A percentile compares a stretch with the other conserved stretches of the same genome.
Evolutionary conservation across 106 monocot species (phyloP).

Genomic region (Narthecium ossifragum): DNA sequence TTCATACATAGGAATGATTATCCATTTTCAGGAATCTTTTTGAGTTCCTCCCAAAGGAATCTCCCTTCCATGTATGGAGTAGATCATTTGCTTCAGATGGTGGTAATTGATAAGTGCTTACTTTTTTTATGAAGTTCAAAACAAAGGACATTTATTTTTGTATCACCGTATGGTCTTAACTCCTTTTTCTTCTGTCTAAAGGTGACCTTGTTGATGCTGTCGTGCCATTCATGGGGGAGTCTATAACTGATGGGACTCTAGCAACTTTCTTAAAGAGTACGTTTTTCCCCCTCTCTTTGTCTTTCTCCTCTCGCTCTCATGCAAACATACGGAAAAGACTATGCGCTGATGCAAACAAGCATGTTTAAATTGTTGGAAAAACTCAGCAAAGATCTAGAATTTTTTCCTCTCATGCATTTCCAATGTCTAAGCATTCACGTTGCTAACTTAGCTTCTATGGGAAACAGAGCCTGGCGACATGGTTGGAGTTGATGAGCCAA

Average conservation of each 20-base stretch:
- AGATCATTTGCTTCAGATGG: slow-evolving; percentile 69
- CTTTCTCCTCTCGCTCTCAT: not conserved
- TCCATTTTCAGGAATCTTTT: not conserved
- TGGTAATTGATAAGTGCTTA: slow-evolving; percentile 25
- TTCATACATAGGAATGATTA: not conserved
- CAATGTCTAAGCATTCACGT: no score
- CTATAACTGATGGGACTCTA: slow-evolving; percentile 94
- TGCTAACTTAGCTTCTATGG: no score
- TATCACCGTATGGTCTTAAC: not conserved
- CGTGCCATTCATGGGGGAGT: slow-evolving; percentile 97
- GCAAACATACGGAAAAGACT: not conserved
- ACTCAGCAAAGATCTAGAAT: no score
- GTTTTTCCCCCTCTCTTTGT: not conserved
- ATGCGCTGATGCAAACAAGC: not conserved
- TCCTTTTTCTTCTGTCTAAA: slow-evolving; percentile 16
- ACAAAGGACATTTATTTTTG: not conserved
- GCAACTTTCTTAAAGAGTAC: slow-evolving; percentile 85
- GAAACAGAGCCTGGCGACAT: slow-evolving; percentile 84
- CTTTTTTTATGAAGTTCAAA: not conserved
- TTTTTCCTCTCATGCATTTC: no score
- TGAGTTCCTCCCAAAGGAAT: slow-evolving; percentile 20
- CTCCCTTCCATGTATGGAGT: slow-evolving; percentile 46
- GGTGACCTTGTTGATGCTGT: slow-evolving; percentile 78
- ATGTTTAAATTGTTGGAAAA: no score
- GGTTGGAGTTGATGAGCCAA: slow-evolving; percentile 79